Conservation (phyloP, 2,329 filamentous ascomycete species). For the Penicillium sp. region DNA sequence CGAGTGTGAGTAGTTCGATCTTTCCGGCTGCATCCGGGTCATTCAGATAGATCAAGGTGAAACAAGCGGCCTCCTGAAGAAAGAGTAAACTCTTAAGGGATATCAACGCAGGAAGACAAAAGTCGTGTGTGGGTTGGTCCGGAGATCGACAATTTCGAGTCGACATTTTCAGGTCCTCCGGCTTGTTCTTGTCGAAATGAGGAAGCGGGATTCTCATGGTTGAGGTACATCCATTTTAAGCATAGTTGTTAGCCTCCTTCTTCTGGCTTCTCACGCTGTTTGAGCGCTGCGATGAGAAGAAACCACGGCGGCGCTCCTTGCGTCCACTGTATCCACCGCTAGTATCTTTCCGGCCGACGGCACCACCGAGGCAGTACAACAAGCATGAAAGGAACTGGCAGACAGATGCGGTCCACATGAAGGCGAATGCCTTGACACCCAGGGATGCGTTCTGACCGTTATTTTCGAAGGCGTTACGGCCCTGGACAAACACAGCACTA, state of each 20-base stretch:
- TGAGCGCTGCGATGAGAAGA: constrained; percentile 33
- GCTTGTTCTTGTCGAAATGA: not conserved
- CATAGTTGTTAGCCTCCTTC: constrained; percentile 17
- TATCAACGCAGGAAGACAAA: constrained; percentile 12
- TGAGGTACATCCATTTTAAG: constrained; percentile 14
- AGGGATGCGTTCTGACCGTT: constrained; percentile 50
- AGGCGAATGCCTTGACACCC: constrained; percentile 58
- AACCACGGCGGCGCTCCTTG: constrained; percentile 36
- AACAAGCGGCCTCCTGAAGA: constrained; percentile 5
- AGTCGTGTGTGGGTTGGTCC: not conserved
- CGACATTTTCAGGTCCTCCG: not conserved
- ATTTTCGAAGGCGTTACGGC: constrained; percentile 53
- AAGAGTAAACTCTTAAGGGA: constrained; percentile 7
- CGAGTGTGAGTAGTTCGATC: constrained; percentile 11
- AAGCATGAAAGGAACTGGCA: constrained; percentile 55
- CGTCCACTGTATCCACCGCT: constrained; percentile 34
- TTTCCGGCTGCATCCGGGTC: not conserved
- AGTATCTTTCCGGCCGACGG: constrained; percentile 27
- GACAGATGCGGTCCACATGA: constrained; percentile 59
- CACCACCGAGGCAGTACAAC: constrained; percentile 54
- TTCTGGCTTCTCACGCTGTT: constrained; percentile 30
- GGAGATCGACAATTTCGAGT: constrained; percentile 1
- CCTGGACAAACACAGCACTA: constrained; percentile 59
- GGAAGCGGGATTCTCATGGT: not conserved
- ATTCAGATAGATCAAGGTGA: not conserved